A percentile compares a stretch with the other conserved stretches of the same genome.
Evolutionary conservation across 2,329 filamentous ascomycete species (phyloP).

Genomic region (Xylaria multiplex): DNA sequence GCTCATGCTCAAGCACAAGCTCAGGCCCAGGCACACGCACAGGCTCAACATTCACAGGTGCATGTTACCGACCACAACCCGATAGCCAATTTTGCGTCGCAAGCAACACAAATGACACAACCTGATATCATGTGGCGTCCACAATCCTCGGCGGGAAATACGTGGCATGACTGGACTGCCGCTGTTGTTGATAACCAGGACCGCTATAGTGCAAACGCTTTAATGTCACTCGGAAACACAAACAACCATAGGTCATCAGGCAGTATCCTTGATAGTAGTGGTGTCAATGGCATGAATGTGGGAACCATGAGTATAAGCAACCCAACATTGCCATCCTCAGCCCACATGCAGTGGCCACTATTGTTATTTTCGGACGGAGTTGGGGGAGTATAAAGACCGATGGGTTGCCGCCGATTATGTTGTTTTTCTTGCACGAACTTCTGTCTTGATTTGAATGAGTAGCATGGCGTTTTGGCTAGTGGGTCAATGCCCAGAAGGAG

Average conservation of each 20-base stretch:
- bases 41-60: constrained; percentile 35
- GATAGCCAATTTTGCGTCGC: constrained; percentile 46
- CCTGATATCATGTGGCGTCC: constrained; percentile 47
- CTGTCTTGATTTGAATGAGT: constrained; percentile 13
- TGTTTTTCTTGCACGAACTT: constrained; percentile 7
- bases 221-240: constrained; percentile 57
- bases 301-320: constrained; percentile 43
- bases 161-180: constrained; percentile 66
- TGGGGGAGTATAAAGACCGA: constrained; percentile 41
- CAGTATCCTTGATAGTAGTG: constrained; percentile 39
- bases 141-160: constrained; percentile 52
- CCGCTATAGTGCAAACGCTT: constrained; percentile 60
- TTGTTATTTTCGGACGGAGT: constrained; percentile 48
- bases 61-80: constrained; percentile 43
- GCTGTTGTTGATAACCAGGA: constrained; percentile 62
- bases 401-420: background rate
- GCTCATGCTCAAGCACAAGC: constrained; percentile 37
- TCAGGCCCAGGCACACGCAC: constrained; percentile 37
- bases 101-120: constrained; percentile 46
- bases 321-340: constrained; percentile 40
- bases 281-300: constrained; percentile 39
- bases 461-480: constrained; percentile 33
- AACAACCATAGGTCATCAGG: constrained; percentile 34
- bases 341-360: constrained; percentile 48
- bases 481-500: constrained; percentile 11